Evolutionary conservation across 441 rosid genomes (phyloP).

Genomic region (Syzygium malaccense): DNA sequence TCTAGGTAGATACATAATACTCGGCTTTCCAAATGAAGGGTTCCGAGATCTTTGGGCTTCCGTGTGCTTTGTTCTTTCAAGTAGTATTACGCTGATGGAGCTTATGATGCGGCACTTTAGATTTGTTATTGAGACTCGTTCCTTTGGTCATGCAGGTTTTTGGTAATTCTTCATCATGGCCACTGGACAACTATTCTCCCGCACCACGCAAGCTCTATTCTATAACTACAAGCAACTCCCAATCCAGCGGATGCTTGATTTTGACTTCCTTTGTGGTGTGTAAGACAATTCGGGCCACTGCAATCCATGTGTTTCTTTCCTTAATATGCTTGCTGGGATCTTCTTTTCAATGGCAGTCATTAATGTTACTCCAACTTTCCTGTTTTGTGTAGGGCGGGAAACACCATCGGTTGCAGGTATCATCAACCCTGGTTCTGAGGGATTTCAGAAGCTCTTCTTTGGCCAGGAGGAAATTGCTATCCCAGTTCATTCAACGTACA

Average conservation of each 20-base stretch:
- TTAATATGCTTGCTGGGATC: background rate
- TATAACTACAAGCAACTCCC: conserved; percentile 97
- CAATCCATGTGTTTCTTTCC: background rate
- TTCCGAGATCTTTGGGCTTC: background rate
- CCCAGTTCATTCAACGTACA: conserved; percentile 84
- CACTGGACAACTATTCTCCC: conserved; percentile 86
- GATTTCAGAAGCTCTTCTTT: conserved; percentile 91
- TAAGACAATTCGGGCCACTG: background rate
- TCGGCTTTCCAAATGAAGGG: background rate
- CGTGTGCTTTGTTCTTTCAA: background rate
- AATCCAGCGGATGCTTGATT: conserved; percentile 97
- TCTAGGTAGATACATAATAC: background rate
- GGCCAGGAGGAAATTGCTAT: conserved; percentile 98
- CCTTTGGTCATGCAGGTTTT: conserved; percentile 10
- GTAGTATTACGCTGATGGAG: background rate
- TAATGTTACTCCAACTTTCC: background rate
- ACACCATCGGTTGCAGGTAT: conserved; percentile 97
- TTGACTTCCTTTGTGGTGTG: conserved; percentile 92
- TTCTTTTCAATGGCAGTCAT: background rate
- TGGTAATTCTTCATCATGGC: conserved; percentile 46
- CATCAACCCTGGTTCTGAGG: conserved; percentile 88
- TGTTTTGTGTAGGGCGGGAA: conserved; percentile 56
- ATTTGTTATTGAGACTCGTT: background rate
- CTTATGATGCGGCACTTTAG: background rate
- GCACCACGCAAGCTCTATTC: conserved; percentile 77